Evolutionary conservation across 148 eudicot species (phyloP).

Genomic region (Persicaria tinctoria): DNA sequence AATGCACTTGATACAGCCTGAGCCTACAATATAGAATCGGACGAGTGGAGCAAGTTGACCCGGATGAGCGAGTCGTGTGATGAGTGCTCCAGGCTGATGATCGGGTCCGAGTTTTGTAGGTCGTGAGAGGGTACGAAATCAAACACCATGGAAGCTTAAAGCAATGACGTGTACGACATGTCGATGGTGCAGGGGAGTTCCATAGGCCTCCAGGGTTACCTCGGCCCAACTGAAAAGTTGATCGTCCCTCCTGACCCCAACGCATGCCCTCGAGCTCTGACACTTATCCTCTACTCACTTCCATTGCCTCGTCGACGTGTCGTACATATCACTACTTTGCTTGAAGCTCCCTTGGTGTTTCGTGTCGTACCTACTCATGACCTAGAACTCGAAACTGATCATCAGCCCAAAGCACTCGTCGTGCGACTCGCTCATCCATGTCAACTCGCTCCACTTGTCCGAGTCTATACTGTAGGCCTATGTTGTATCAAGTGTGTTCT

Average conservation of each 20-base stretch:
- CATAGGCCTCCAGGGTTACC: conserved; percentile 19
- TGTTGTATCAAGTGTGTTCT: conserved; percentile 47
- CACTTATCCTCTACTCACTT: conserved; percentile 34
- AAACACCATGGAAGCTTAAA: conserved; percentile 56
- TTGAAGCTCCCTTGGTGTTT: conserved; percentile 47
- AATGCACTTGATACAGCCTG: conserved; percentile 50
- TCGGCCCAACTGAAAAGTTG: conserved; percentile 36
- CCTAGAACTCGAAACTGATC: conserved; percentile 63
- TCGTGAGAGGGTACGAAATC: conserved; percentile 68
- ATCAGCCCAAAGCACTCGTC: conserved; percentile 68
- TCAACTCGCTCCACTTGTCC: conserved; percentile 61
- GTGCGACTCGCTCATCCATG: conserved; percentile 50
- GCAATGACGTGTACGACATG: conserved; percentile 35
- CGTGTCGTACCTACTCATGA: conserved; percentile 65
- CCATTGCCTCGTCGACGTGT: conserved; percentile 29
- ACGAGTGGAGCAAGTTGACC: conserved; percentile 59
- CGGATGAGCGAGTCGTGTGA: conserved; percentile 63
- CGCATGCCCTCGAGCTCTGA: conserved; percentile 45
- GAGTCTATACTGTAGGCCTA: conserved; percentile 35
- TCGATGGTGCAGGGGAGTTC: background rate
- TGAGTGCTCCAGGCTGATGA: conserved; percentile 53
- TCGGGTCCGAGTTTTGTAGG: conserved; percentile 70
- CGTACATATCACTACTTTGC: conserved; percentile 39
- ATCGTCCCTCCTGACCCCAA: conserved; percentile 27
- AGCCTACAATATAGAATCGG: conserved; percentile 29